Conservation (phyloP, 345 rosid species). For the Cardamine occulta region DNA sequence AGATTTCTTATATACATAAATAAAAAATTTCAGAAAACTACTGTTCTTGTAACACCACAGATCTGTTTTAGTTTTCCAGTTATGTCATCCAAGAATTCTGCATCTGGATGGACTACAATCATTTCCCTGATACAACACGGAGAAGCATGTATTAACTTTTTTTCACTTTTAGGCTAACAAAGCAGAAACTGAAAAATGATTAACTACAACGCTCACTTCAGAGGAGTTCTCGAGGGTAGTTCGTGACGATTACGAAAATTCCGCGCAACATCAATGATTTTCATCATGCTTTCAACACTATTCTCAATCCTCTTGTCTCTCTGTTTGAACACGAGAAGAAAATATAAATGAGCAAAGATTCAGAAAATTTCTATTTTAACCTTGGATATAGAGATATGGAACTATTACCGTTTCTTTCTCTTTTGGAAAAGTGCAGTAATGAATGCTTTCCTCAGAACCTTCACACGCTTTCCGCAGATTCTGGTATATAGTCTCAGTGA, state of each 20-base stretch:
- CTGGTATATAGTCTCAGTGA: conserved; percentile 87
- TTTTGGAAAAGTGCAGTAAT: conserved; percentile 78
- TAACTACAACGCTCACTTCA: conserved; percentile 56
- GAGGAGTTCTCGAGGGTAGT: conserved; percentile 87
- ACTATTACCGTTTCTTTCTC: conserved; percentile 73
- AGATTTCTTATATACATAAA: neutral
- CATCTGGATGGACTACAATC: conserved; percentile 85
- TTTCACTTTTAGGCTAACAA: conserved; percentile 9
- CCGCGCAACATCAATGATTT: conserved; percentile 90
- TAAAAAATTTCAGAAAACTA: conserved; percentile 14
- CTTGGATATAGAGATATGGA: conserved; percentile 18
- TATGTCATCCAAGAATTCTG: conserved; percentile 82
- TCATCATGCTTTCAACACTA: conserved; percentile 90
- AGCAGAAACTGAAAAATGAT: conserved; percentile 4
- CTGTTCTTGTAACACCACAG: conserved; percentile 29
- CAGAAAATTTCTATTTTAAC: neutral
- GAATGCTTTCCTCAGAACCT: conserved; percentile 84
- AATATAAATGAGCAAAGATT: neutral
- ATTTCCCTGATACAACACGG: conserved; percentile 65
- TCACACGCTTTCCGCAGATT: conserved; percentile 75
- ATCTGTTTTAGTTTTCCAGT: conserved; percentile 87
- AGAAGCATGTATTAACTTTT: neutral
- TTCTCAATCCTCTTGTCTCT: conserved; percentile 80
- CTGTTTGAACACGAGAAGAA: conserved; percentile 49
- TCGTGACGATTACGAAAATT: conserved; percentile 89